Evolutionary conservation across 202 grass and related monocot genomes (phyloP), one percentile per base, ranked within the genome.

Genomic region (Zizania palustris): DNA sequence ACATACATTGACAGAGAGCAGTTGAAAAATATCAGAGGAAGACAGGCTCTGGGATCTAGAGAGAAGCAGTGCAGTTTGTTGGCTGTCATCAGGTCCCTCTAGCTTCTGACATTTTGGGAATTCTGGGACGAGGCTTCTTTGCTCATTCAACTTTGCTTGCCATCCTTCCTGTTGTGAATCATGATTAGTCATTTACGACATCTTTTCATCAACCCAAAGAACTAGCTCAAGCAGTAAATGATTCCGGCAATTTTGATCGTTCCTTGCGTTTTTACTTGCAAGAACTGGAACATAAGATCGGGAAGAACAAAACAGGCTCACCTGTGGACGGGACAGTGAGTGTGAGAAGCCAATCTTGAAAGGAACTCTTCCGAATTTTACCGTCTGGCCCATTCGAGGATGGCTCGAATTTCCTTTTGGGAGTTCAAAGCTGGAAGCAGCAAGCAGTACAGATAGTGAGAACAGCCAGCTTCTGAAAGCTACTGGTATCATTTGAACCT

Each of bases 1-100:
- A 82, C 84, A 73, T 82, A 90, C 82, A 46, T 77, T 85, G 36
- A 73, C 9, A 73, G 87, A 88, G 4, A 90, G 82, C 80, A 88
- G 77, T 64, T 83, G 72, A 80, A 87, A 86, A 58, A 90, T 83
- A 55, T 82, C 65, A 45, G 82, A 80, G 12, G 91, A 90, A 57
- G 69, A 90, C 45, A 85, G 66, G 70, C 82, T 93, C 76, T 83
- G 81, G 28, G 84, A 76, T 74, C 79, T 86, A 16, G 85, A 83
- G 67, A 70, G 74, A 67, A 89, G 88, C 44, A 83, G 54, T 70
- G 67, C 34, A 48, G 60, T 76, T 14, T 76, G 69, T 81, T 74
- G 73, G 80, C 46, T 74, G 56, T 64, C 85, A 33, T 78, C 74
- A 2, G 54, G 76, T 69, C 60, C 59, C 65, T 90, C 84, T 63